These are phyloP conservation scores for Gaeumannomyces sp. DNA, from an alignment of 2,329 filamentous ascomycete genomes.

Conservation along the genomic window DNA sequence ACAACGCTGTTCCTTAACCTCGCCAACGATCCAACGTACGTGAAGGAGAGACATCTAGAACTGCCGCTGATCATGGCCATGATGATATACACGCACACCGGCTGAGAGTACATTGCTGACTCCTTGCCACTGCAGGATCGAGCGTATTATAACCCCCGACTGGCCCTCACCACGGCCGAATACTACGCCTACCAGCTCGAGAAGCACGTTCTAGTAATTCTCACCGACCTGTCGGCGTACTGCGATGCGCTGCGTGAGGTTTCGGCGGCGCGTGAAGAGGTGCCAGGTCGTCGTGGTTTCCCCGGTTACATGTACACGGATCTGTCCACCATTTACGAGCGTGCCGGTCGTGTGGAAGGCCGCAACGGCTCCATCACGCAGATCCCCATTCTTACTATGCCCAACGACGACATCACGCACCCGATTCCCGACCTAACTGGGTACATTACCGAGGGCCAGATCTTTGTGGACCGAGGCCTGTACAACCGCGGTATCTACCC, in stretches of 20 bases:
- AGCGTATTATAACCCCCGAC: slow-evolving; percentile 98
- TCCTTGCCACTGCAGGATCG: slow-evolving; percentile 56
- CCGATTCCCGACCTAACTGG: slow-evolving; percentile 98
- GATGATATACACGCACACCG: background rate
- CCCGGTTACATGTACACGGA: slow-evolving; percentile 99
- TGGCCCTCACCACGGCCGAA: slow-evolving; percentile 95
- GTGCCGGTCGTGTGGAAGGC: slow-evolving; percentile 92
- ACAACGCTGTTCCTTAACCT: slow-evolving; percentile 97
- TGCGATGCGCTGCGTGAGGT: slow-evolving; percentile 99
- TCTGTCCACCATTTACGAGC: slow-evolving; percentile 99
- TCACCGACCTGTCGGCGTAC: slow-evolving; percentile 96
- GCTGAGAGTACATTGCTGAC: slow-evolving; percentile 14
- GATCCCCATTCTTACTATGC: slow-evolving; percentile 98
- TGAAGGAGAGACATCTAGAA: slow-evolving; percentile 15
- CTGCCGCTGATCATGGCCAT: background rate
- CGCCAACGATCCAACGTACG: slow-evolving; percentile 96
- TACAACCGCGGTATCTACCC: slow-evolving; percentile 98
- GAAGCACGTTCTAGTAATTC: slow-evolving; percentile 98
- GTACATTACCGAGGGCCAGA: slow-evolving; percentile 98
- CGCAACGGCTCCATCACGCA: slow-evolving; percentile 98
- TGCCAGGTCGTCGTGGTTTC: slow-evolving; percentile 97
- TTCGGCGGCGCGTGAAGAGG: slow-evolving; percentile 95
- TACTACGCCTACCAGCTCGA: slow-evolving; percentile 99
- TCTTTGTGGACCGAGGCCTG: slow-evolving; percentile 90
- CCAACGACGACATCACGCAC: slow-evolving; percentile 99